A percentile compares a stretch with the other conserved stretches of the same genome.
These are phyloP conservation scores for Fistulinella prunicolor DNA, from an alignment of 768 basidiomycete species.

Conservation along the genomic window DNA sequence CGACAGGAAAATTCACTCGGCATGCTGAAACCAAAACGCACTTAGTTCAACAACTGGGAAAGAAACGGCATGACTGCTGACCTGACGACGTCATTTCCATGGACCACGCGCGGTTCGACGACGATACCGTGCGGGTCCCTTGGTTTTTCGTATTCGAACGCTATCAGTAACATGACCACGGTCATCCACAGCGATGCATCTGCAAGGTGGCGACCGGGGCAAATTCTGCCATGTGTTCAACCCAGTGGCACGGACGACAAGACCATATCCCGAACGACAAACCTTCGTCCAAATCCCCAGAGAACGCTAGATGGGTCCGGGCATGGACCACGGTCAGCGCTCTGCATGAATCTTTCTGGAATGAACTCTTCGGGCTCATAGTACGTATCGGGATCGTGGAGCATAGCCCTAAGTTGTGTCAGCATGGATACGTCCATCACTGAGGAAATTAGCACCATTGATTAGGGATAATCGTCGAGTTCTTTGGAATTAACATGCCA, in stretches of 20 bases:
- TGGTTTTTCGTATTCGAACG: not conserved
- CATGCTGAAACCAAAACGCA: not conserved
- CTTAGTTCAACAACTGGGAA: no score
- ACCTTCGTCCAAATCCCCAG: slow-evolving; percentile 1
- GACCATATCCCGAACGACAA: not conserved
- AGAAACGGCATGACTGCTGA: not conserved
- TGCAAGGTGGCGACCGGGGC: slow-evolving; percentile 4
- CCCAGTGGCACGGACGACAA: no score
- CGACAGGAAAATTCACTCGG: not conserved
- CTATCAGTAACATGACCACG: not conserved
- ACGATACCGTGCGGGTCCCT: not conserved
- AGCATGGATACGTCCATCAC: no score
- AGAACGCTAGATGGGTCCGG: not conserved
- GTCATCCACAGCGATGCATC: slow-evolving; percentile 1
- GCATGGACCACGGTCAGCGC: not conserved
- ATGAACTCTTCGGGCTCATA: not conserved
- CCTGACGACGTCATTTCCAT: not conserved
- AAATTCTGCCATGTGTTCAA: not conserved
- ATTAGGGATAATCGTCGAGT: not conserved
- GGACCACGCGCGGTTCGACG: not conserved
- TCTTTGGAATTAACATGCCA: not conserved
- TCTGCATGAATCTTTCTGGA: not conserved
- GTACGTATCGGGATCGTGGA: not conserved
- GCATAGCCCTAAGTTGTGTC: not conserved
- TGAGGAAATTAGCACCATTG: no score